Conservation (phyloP, 345 rosid genomes). For the Abelmoschus esculentus region DNA sequence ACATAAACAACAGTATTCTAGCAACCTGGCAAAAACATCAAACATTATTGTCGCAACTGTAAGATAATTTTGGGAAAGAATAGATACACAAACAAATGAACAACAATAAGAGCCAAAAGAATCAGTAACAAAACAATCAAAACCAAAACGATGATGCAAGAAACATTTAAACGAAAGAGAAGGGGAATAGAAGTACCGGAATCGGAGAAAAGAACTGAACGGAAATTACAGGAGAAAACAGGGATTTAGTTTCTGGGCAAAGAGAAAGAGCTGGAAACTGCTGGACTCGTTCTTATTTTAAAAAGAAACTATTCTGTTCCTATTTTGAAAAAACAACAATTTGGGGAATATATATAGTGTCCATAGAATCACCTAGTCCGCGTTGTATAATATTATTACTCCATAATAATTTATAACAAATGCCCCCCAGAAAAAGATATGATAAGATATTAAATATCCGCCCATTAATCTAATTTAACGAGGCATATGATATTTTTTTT, state of each 20-base stretch:
- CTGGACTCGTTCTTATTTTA: not conserved
- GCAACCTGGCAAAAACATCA: constrained; percentile 35
- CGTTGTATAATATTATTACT: too few species aligned
- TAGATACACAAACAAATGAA: not conserved
- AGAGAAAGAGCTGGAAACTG: not conserved
- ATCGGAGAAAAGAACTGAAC: not conserved
- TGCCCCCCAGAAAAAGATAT: not conserved
- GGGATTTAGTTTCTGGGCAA: not conserved
- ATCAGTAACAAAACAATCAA: not conserved
- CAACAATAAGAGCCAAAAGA: not conserved
- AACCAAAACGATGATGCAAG: not conserved
- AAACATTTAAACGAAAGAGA: not conserved
- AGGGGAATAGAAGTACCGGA: not conserved
- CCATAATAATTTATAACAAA: too few species aligned
- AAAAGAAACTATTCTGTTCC: not conserved
- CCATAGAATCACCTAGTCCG: too few species aligned
- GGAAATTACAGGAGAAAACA: not conserved
- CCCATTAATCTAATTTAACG: too few species aligned
- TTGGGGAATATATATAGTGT: not conserved
- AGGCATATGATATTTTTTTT: too few species aligned
- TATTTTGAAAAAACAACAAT: not conserved
- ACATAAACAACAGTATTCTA: constrained; percentile 41
- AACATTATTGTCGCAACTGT: not conserved
- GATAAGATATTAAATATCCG: too few species aligned
- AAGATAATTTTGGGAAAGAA: not conserved